Evolutionary conservation across 179 eudicot genomes (phyloP).

Genomic region (Corrigiola litoralis): DNA sequence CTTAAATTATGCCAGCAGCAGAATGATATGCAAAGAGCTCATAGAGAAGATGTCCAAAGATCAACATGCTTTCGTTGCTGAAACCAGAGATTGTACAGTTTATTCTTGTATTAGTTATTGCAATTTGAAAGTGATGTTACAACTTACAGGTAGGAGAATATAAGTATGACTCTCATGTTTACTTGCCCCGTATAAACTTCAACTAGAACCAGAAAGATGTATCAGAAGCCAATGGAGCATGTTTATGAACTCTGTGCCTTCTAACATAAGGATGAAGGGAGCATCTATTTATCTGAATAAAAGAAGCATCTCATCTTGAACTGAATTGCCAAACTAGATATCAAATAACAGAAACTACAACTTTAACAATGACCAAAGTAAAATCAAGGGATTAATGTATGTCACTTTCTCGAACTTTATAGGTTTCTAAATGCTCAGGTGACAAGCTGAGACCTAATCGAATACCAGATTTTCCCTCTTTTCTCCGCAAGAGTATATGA

Average conservation of each 20-base stretch:
- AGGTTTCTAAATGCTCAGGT: not conserved
- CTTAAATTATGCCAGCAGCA: not conserved
- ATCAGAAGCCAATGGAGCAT: too few species aligned
- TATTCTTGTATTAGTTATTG: conserved; percentile 5
- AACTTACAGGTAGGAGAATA: not conserved
- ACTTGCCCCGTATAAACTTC: too few species aligned
- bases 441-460: too few species aligned
- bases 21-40: conserved; percentile 12
- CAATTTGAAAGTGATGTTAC: not conserved
- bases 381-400: not conserved
- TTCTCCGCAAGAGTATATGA: too few species aligned
- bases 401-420: not conserved
- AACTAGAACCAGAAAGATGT: too few species aligned
- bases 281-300: too few species aligned
- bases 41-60: conserved; percentile 45
- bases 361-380: not conserved
- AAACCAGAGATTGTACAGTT: conserved; percentile 16
- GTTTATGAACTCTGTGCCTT: too few species aligned
- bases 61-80: conserved; percentile 73
- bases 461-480: too few species aligned
- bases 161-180: not conserved
- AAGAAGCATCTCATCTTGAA: not conserved
- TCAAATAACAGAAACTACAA: not conserved
- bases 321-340: not conserved
- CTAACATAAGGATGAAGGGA: too few species aligned